Base-by-base conservation (phyloP, 805 yeast species). In the Candida corydali region DNA sequence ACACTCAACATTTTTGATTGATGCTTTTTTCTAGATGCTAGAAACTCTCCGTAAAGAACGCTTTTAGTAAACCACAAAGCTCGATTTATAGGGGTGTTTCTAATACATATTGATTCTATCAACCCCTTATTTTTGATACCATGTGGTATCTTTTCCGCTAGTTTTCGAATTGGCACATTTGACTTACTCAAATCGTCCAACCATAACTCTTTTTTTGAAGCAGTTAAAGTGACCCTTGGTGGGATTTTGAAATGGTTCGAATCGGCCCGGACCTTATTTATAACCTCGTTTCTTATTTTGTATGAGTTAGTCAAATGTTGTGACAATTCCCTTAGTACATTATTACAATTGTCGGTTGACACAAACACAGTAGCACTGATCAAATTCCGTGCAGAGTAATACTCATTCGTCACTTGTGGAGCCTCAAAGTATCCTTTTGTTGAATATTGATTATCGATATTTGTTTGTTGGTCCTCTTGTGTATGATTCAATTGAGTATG, bases 21-120 rank as follows among this genome's bases (percentile, higher is more conserved):
- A 27, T 53, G 45, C 37, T 63, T 65, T 37, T 57, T 55, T 8
- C 63, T 47, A 14, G 63, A 49, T 3, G 63, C 51, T 12, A 55
- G 27, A n/a, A 59, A 51, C 36, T 87, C 96, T 44, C 88, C 84
- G 9, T 85, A 80, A 17, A 89, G 80, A 3, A 89, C 86, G 57
- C 96, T 86, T 44, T 86, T 78, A 3, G 91, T 83, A 41, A 93
- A 73, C 98, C 98, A 91, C 2, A 91, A 58, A 0, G 96, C 95
- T 41, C 97, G 66, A n/a, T 74, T 54, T 2, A 83, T 63, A 0
- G 98, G 96, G 0, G 91, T 80, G 23, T 64, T 62, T 50, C 81
- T 80, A 17, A 63, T 51, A 41, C 82, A 73, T 44, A 94, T 73
- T 42, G 81, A 85, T 44, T 88, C 96, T 3, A 91, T 54, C 14